Percentiles rank a stretch among this genome's conserved stretches.
Evolutionary conservation across 2,329 filamentous ascomycete genomes (phyloP).

Genomic region (Trichoderma sp.): DNA sequence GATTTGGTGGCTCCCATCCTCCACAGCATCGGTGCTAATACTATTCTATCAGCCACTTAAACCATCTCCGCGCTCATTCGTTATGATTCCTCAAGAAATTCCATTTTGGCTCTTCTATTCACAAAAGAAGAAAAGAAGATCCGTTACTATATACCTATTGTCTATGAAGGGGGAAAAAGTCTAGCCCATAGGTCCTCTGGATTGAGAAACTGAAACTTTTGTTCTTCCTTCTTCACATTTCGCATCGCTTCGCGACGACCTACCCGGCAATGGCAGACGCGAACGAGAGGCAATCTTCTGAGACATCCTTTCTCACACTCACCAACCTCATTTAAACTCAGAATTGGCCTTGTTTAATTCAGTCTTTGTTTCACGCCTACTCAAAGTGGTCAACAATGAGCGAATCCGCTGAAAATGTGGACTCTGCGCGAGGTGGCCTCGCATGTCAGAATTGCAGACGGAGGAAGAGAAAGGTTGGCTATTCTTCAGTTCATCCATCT

Average conservation of each 20-base stretch:
- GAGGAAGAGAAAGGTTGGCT: conserved; percentile 5
- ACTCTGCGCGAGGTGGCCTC: neutral
- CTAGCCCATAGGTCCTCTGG: neutral
- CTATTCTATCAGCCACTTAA: neutral
- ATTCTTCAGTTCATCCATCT: neutral
- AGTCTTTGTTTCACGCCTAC: neutral
- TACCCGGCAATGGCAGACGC: neutral
- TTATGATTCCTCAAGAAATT: neutral
- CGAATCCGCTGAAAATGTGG: neutral
- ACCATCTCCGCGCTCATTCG: neutral
- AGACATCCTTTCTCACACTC: neutral
- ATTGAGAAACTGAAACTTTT: neutral
- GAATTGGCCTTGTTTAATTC: neutral
- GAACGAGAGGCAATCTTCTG: neutral
- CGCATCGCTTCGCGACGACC: neutral
- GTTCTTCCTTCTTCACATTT: neutral
- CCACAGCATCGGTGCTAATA: neutral
- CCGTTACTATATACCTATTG: no score
- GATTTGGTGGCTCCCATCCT: neutral
- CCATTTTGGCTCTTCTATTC: neutral
- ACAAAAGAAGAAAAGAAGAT: neutral
- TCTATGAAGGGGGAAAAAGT: neutral
- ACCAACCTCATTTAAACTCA: neutral
- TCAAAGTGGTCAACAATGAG: neutral
- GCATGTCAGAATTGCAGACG: conserved; percentile 17